Base-by-base conservation (phyloP, 345 rosid genomes). In the Pistacia atlantica region DNA sequence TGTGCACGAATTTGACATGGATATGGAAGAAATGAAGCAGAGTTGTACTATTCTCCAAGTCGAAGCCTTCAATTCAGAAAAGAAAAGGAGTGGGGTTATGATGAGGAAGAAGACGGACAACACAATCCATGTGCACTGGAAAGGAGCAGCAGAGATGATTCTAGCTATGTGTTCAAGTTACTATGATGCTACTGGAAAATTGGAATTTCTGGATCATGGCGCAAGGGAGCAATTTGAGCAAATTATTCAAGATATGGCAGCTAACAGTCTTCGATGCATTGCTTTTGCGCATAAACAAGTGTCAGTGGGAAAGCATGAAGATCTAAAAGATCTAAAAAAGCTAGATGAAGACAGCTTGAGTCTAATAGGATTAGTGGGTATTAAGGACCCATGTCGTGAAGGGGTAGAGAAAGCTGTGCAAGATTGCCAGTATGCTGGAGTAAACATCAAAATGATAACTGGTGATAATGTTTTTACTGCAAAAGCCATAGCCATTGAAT, bases 71-170 rank as follows among this genome's bases (percentile, higher is more conserved):
- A 89, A 91, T 75, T 89, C 97, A 2, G 86, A 82, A 91, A 91
- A 92, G 86, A 91, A 90, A 74, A 65, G 88, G 22, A 91, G 97
- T 22, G 92, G 97, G 12, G 90, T 91, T 2, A 20, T 85, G 62
- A 72, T 85, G 17, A 83, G 51, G 78, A 91, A 77, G 78, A 83
- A 66, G 3, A 54, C 37, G 1, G 88, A 90, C n/a, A 74, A 68
- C 52, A 73, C 84, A 4, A 4, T 79, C 49, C 88, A 89, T 58
- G 77, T 84, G 65, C 97, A 94, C 63, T 91, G 94, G 96, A 91
- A 91, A 79, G 97, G 97, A 74, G 92, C 92, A 0, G 95, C 97
- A 2, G 97, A 89, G 91, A 87, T 87, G 90, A n/a, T 92, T 70
- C 83, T 91, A 56, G 86, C 90, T 2, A 86, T 78, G 92, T 90